Evolutionary conservation across 768 basidiomycete species (phyloP), one percentile per base, ranked within the genome.

Genomic region (Suillus discolor): DNA sequence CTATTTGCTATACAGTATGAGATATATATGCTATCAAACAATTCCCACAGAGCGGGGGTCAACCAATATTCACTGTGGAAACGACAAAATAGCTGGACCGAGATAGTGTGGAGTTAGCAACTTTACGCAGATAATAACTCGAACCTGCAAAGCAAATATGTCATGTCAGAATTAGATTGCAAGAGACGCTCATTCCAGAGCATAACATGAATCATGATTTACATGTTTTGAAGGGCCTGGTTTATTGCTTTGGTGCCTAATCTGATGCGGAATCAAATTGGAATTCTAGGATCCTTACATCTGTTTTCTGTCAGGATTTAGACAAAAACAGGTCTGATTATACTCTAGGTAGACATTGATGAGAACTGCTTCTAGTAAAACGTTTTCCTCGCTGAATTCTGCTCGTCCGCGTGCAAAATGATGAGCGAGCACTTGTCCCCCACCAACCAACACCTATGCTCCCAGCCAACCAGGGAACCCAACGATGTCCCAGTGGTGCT

Each of bases 151-250:
- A 47, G 47, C 4, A 47, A 47, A 47, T 23, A 23, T 23, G 11
- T 47, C n/a, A 23, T 4, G 1, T 47, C 47, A 47, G 47, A 47
- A 47, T 23, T 47, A 12, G 47, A 47, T 47, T 4, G 2, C 47
- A 47, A 47, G 47, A 47, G 47, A 47, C 47, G 6, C 47, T 23
- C 5, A 12, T 47, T 23, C 4, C 47, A 12, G 47, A 6, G n/a
- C 23, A 23, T 23, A 47, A 47, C 0, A 80, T 44, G 65, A 84
- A n/a, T 5, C 45, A 11, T 47, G 45, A n/a, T 12, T 23, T 47
- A 11, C n/a, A 12, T 6, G 83, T 3, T 45, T 45, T 4, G 20
- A 45, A 45, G 44, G 44, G 44, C 8, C 8, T 45, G 44, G 44
- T 20, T 45, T 45, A 7, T 45, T 45, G 18, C 44, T 20, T 45